Evolutionary conservation across 257 asterid genomes (phyloP), one percentile per base, ranked within the genome.

Genomic region (Paulownia fortunei): DNA sequence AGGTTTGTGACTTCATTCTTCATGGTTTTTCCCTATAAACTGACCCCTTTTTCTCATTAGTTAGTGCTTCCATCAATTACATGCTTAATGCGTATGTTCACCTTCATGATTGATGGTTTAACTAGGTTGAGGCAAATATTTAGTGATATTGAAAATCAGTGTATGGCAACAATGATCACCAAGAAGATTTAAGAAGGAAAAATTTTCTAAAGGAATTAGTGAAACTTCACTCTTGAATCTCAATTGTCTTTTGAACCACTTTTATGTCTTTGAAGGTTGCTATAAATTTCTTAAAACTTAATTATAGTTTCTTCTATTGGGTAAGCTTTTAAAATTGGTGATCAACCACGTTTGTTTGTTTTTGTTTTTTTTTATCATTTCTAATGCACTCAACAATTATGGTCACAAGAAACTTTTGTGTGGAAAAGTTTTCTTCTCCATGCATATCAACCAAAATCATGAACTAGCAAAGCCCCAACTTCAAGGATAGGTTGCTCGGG

Each of bases 1-100:
- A 93, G 99, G 98, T 95, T 42, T 51, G 92, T 61, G 44, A 16
- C 59, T 69, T 78, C 60, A 42, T 66, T 71, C 46, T 66, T 60
- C 4, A 69, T 41, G 19, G 18, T n/a, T 55, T 51, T 60, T 58
- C 55, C 18, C 39, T 8, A 24, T 68, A 6, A 19, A 32, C 47
- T 49, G 30, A 12, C 12, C 56, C 15, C 36, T 39, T 54, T 37
- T 62, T 55, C 64, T 52, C 42, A n/a, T n/a, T n/a, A n/a, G 16
- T 11, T 9, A 26, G 74, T 51, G 30, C 61, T 65, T 42, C 61
- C 46, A 55, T 64, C 4, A 39, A 32, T 56, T 23, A 18, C 70
- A 26, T 58, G 23, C 39, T 42, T 72, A 5, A 26, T 19, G 8
- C 19, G 13, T 39, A 42, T 11, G 15, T 47, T 44, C 59, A 9